Evolutionary conservation across 768 basidiomycete genomes (phyloP), one percentile per base, ranked within the genome.

Genomic region (Thelephora ganbajun): DNA sequence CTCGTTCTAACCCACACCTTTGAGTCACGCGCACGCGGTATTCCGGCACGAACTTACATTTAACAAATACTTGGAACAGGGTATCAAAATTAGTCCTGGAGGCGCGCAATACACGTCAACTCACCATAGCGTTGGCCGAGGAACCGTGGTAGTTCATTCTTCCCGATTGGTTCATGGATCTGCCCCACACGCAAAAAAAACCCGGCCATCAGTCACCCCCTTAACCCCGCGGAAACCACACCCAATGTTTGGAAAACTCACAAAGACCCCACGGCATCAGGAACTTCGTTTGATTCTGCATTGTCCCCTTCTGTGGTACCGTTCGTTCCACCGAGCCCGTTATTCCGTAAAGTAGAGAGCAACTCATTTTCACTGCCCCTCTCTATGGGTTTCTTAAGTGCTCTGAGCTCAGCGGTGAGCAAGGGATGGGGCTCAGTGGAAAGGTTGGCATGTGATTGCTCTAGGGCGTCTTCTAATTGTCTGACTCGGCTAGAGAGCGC

Each of bases 61-160:
- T 9, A 30, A 30, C 26, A 30, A 30, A 9, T 30, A 30, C 26
- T 30, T 30, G 26, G 9, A 30, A 30, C 26, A 30, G 26, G 5
- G 9, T 9, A 30, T 9, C 9, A 30, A 9, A 30, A 30, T 30
- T 30, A 30, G 26, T 47, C 26, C 26, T 30, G 26, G 26, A 30
- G 26, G 26, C 5, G 26, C 4, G 9, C 26, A 30, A 30, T 30
- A 30, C 26, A 30, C 9, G 26, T 30, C 16, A 43, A 59, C 74
- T 56, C 62, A 83, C 80, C 74, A 79, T 81, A 51, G 80, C 77
- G 56, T 77, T 83, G 20, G 80, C 79, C 22, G 77, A 71, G 46
- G 69, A 69, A 19, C 80, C 80, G 59, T 73, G 82, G 60, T 81
- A 83, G 30, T 73, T 77, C 5, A 77, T 73, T 41, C 74, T 71